Evolutionary conservation across 352 stramenopile species (phyloP), one percentile per base, ranked within the genome.

Genomic region (Phytophthora uliginosa): DNA sequence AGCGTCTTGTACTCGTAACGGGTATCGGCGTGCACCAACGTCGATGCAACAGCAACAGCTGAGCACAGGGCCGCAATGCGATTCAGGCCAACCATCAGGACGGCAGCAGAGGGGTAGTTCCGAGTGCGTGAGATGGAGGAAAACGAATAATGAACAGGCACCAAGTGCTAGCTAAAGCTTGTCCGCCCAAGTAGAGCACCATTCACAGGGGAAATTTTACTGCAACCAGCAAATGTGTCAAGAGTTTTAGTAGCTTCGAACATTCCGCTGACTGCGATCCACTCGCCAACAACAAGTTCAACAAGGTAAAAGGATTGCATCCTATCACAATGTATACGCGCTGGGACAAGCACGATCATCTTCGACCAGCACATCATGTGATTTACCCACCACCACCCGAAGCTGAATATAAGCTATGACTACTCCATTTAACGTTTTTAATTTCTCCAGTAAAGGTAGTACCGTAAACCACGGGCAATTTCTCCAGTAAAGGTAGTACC

Each of bases 1-100:
- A 91, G 38, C 7, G 78, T 88, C 79, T 89, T 88, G 78, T 90
- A 90, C 74, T 91, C 82, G 63, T 84, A 88, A 38, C 22, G 73
- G 9, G 63, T 77, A 60, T 64, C 69, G 1, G 75, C 73, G 15
- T 36, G 54, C n/a, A 59, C 69, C 8, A 85, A 52, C 10, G 79
- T 69, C 3, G 5, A 42, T 12, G 75, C 66, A 47, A 75, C 78
- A 13, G 76, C 59, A 57, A 48, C 34, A 24, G 42, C 42, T 4
- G 18, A 50, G 31, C 68, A 66, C 28, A 71, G 20, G 3, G 57
- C 20, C 53, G 73, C 38, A 7, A 77, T 18, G 42, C 79, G 73
- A 34, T 34, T 74, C 36, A 86, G 64, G 60, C 84, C 81, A 66
- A 78, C 66, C 65, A 81, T 84, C 38, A 24, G 7, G 18, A 18